Evolutionary conservation across 139 green algal species (phyloP).

Genomic region (Tetradesmus lagerheimii): DNA sequence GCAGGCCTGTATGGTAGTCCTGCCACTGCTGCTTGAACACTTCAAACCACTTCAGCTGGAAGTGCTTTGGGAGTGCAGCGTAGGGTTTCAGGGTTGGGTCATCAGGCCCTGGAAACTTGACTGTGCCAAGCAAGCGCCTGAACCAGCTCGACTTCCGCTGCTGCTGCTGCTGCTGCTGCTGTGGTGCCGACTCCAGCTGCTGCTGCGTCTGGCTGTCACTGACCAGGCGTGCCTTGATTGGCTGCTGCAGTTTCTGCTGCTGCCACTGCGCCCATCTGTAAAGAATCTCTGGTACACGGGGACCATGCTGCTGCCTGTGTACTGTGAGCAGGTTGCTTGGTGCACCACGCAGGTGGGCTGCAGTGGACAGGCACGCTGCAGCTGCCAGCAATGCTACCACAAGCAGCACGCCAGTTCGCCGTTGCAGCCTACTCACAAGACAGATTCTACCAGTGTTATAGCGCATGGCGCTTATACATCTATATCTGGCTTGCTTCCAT

Average conservation of each 20-base stretch:
- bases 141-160: not conserved
- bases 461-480: not conserved
- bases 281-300: not conserved
- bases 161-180: not conserved
- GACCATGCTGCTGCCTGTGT: not conserved
- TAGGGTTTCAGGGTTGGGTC: not conserved
- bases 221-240: not conserved
- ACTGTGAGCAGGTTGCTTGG: not conserved
- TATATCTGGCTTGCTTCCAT: not conserved
- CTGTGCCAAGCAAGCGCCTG: not conserved
- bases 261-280: not conserved
- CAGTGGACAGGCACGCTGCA: not conserved
- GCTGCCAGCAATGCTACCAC: not conserved
- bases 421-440: not conserved
- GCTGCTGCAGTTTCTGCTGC: not conserved
- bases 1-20: not conserved
- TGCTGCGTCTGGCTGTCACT: not conserved
- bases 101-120: not conserved
- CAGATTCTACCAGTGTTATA: not conserved
- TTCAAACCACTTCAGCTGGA: not conserved
- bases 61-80: not conserved
- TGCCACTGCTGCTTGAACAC: slow-evolving; percentile 20
- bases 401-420: not conserved
- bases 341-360: not conserved
- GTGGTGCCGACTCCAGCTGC: too few relatives aligned